Conservation (phyloP, 2,329 filamentous ascomycete genomes). For the Stemphylium vesicarium region DNA sequence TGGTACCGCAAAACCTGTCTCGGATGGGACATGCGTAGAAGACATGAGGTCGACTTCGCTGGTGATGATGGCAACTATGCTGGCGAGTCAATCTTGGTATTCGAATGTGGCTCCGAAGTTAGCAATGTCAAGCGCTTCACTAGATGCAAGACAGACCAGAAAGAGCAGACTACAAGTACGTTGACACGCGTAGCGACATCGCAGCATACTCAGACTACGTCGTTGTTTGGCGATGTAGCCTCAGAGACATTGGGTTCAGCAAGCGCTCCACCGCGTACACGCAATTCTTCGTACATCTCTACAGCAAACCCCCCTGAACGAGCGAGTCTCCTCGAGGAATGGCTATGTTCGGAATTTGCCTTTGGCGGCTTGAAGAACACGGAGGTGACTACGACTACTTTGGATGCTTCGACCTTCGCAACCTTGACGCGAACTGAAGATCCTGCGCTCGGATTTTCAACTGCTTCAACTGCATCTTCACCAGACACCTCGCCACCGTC, state of each 20-base stretch:
- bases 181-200: constrained; percentile 26
- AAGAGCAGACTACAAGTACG: constrained; percentile 25
- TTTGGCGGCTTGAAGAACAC: constrained; percentile 66
- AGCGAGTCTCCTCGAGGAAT: constrained; percentile 62
- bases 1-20: constrained; percentile 80
- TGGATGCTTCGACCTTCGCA: constrained; percentile 79
- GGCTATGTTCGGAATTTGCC: constrained; percentile 67
- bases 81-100: constrained; percentile 77
- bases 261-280: constrained; percentile 27
- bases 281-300: constrained; percentile 44
- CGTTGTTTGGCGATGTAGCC: constrained; percentile 59
- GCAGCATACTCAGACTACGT: constrained; percentile 37
- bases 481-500: constrained; percentile 61
- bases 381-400: constrained; percentile 71
- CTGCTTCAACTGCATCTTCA: constrained; percentile 60
- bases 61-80: constrained; percentile 76
- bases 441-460: constrained; percentile 68
- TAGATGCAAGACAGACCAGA: constrained; percentile 56
- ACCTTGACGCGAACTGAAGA: constrained; percentile 78
- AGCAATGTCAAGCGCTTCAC: constrained; percentile 64
- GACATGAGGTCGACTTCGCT: constrained; percentile 86
- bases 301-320: constrained; percentile 48
- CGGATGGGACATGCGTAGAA: constrained; percentile 91
- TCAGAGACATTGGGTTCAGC: constrained; percentile 33
- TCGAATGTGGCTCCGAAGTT: constrained; percentile 74